Base-by-base conservation (phyloP, 1,284 basidiomycete genomes). In the Stereum hirsutum region DNA sequence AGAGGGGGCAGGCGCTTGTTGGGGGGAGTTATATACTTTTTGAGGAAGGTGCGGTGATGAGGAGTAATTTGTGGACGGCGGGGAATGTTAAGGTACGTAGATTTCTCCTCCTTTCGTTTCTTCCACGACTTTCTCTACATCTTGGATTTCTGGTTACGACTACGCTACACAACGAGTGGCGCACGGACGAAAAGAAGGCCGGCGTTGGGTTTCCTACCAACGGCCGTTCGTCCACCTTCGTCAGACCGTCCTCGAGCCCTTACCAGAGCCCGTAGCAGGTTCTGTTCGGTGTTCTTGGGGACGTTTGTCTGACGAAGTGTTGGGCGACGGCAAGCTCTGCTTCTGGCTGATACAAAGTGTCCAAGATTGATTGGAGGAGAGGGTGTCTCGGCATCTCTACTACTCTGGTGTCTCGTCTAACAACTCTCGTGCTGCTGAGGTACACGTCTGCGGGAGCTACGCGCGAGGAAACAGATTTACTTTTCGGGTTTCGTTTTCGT, bases 11-110 rank as follows among this genome's bases (percentile, higher is more conserved):
- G 49, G 86, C 80, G 1, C 70, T 94, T 26, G 87, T 94, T 23
- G 91, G 90, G 1, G 87, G 86, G 14, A 87, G 86, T 50, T 94
- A 93, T 57, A 63, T 95, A 7, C 57, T 95, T 17, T 83, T 94
- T 39, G 76, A 85, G 35, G 73, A 74, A 43, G 69, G 69, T 3
- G 69, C 70, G 4, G 66, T 85, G 41, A 69, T 75, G 21, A 59
- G 58, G 44, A 67, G 63, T 45, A 84, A 83, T 49, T 55, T 91
- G 28, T 67, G 66, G 46, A 58, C 70, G 3, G 59, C 68, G 6
- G 60, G 68, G 2, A 57, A 60, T 31, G 52, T 56, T 4, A 77
- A 77, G 70, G 88, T 89, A 57, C 63, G 85, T 72, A 6, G 11
- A 17, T 17, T 14, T 19, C 15, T 19, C 8, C 17, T 10, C 15